Conservation (phyloP, 106 monocot species). For the Dioscorea zingiberensis region DNA sequence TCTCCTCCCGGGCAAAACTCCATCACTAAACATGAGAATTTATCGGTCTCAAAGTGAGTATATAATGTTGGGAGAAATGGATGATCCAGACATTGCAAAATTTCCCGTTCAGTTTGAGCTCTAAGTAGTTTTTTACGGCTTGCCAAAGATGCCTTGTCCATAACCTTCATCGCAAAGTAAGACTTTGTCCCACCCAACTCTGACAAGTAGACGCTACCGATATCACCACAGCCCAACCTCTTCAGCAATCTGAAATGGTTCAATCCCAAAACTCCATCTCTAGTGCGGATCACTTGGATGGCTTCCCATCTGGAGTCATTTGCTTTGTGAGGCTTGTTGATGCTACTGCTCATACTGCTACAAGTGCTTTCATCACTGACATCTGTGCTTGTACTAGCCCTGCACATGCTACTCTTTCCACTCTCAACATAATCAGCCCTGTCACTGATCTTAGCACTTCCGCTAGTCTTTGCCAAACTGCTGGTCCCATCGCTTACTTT, state of each 20-base stretch:
- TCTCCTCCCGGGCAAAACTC: conserved; percentile 34
- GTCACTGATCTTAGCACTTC: conserved; percentile 21
- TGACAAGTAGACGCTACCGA: conserved; percentile 26
- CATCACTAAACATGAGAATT: conserved; percentile 36
- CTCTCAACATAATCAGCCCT: conserved; percentile 9
- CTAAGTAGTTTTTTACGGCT: conserved; percentile 30
- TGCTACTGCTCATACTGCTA: conserved; percentile 19
- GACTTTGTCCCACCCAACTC: conserved; percentile 27
- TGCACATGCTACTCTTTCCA: conserved; percentile 17
- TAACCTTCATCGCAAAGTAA: conserved; percentile 34
- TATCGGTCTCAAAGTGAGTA: conserved; percentile 33
- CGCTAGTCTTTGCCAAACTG: conserved; percentile 12
- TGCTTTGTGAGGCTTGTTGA: conserved; percentile 27
- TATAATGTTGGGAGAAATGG: conserved; percentile 33
- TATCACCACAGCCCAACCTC: conserved; percentile 26
- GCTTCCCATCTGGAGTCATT: conserved; percentile 34
- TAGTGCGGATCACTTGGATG: conserved; percentile 14
- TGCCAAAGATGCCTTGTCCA: conserved; percentile 26
- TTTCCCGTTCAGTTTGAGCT: conserved; percentile 29
- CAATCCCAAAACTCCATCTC: conserved; percentile 21
- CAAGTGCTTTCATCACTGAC: conserved; percentile 27
- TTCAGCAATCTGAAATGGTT: conserved; percentile 26
- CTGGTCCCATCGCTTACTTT: conserved; percentile 23
- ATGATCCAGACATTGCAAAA: conserved; percentile 29
- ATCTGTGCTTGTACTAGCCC: conserved; percentile 21